Evolutionary conservation across 148 eudicot genomes (phyloP), one percentile per base, ranked within the genome.

Genomic region (Nepenthes mirabilis): DNA sequence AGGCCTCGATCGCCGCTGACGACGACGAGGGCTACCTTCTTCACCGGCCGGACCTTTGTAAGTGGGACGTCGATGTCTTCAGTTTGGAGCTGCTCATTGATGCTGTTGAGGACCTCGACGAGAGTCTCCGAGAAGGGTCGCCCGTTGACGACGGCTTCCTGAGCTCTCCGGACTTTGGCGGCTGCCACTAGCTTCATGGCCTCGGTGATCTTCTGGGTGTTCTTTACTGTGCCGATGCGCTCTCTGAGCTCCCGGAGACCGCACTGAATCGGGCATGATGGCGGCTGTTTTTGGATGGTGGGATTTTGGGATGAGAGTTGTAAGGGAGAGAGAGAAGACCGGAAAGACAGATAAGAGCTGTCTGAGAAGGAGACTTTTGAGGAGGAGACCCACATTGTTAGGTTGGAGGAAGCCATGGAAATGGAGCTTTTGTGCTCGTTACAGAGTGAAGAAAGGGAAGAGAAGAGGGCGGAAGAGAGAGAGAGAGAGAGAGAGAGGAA

Each of bases 131-230:
- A 86, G 64, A 83, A 86, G 8, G 86, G 88, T 0, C 94, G 61
- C 0, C 82, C 83, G 14, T 81, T 81, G 0, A 83, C 88, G 1
- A 86, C 86, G 1, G 84, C 86, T 62, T 86, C 89, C 43, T 86
- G 89, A 6, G 89, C 89, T 35, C 86, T 65, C 0, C 95, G 68
- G 23, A 86, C 89, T 47, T 86, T 86, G 1, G 95, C 88, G 0
- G 95, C 95, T 0, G 95, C 89, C 1, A 86, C 95, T 9, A 86
- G 84, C 69, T 86, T 83, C 95, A 83, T 86, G 1, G 95, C 95
- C 37, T 86, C 86, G 1, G 89, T 83, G 71, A 86, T 86, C 43
- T 86, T 86, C 56, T 86, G 88, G 2, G 89, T 86, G 78, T 83
- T 84, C 52, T 74, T 80, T 5, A 80, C 82, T 6, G 77, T 80